These are phyloP conservation scores for Wickerhamiella musiphila DNA, from an alignment of 805 yeast species.

Conservation along the genomic window DNA sequence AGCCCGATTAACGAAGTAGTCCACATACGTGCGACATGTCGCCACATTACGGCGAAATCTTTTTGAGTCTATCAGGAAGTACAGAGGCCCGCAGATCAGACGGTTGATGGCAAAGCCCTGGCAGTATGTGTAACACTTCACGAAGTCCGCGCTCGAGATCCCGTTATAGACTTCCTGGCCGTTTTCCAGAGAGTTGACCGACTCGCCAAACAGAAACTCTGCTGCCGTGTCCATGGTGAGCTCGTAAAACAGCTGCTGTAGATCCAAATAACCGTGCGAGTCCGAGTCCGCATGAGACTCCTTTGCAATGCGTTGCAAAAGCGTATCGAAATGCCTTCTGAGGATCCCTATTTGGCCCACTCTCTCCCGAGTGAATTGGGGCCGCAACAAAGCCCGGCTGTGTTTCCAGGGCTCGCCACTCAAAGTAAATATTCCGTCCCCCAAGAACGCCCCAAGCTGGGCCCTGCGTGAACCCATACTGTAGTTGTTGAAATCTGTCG, in stretches of 20 bases:
- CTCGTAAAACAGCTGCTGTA: constrained; percentile 11
- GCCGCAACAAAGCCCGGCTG: constrained; percentile 22
- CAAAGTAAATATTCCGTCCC: constrained; percentile 23
- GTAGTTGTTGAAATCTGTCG: constrained; percentile 20
- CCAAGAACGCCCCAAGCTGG: constrained; percentile 19
- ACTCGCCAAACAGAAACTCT: constrained; percentile 16
- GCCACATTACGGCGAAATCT: constrained; percentile 21
- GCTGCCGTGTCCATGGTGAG: constrained; percentile 19
- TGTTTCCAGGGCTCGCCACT: constrained; percentile 23
- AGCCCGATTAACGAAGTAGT: constrained; percentile 26
- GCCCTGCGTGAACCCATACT: constrained; percentile 17
- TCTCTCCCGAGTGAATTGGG: constrained; percentile 22
- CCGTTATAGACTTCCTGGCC: constrained; percentile 7
- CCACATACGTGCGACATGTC: constrained; percentile 22
- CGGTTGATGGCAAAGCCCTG: constrained; percentile 1
- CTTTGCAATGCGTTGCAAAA: constrained; percentile 7
- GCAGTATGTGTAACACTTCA: constrained; percentile 9
- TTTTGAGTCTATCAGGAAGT: constrained; percentile 8
- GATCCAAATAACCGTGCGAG: constrained; percentile 7
- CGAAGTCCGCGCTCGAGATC: constrained; percentile 15
- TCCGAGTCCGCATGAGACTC: too few relatives aligned
- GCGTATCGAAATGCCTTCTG: constrained; percentile 15
- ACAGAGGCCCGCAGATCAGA: constrained; percentile 6
- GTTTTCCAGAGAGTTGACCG: constrained; percentile 9
- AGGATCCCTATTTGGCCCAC: constrained; percentile 17